Evolutionary conservation across 805 yeast species (phyloP).

Genomic region (Candida wancherniae): DNA sequence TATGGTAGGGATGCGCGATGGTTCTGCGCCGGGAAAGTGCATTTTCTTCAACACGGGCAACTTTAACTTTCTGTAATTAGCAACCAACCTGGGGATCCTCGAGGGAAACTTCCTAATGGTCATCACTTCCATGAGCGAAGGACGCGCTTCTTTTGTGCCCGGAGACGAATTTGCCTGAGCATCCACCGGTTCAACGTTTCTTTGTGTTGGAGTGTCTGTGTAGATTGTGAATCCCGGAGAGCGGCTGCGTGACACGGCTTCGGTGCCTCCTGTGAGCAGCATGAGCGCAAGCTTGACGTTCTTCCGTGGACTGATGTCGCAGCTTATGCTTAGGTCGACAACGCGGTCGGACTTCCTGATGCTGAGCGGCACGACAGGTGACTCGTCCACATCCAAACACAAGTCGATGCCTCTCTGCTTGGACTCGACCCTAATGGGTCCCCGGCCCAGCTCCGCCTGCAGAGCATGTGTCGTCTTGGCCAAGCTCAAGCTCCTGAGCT

Average conservation of each 20-base stretch:
- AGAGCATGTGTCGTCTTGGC: too few species aligned
- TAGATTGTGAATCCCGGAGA: too few species aligned
- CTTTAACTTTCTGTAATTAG: conserved; percentile 18
- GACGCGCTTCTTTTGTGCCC: neutral
- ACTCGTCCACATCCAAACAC: conserved; percentile 21
- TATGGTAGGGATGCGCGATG: conserved; percentile 25
- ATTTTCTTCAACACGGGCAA: conserved; percentile 24
- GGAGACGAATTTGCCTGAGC: too few species aligned
- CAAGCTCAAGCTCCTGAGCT: too few species aligned
- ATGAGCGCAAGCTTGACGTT: conserved; percentile 7
- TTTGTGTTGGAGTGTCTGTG: too few species aligned
- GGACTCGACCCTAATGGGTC: neutral
- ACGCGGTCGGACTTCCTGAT: conserved; percentile 28
- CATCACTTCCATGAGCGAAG: neutral
- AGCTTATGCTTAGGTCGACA: conserved; percentile 17
- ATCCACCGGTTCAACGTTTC: too few species aligned
- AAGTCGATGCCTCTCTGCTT: conserved; percentile 19
- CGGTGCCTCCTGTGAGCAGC: conserved; percentile 4
- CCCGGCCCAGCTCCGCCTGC: too few species aligned
- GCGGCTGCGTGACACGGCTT: too few species aligned
- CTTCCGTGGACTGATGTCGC: conserved; percentile 4
- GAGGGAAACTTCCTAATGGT: conserved; percentile 6
- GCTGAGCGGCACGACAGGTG: conserved; percentile 29
- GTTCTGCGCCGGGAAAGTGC: conserved; percentile 3
- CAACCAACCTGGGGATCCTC: conserved; percentile 23